These are phyloP conservation scores for Hyphopichia homilentoma DNA, from an alignment of 805 yeast species.

Conservation along the genomic window DNA sequence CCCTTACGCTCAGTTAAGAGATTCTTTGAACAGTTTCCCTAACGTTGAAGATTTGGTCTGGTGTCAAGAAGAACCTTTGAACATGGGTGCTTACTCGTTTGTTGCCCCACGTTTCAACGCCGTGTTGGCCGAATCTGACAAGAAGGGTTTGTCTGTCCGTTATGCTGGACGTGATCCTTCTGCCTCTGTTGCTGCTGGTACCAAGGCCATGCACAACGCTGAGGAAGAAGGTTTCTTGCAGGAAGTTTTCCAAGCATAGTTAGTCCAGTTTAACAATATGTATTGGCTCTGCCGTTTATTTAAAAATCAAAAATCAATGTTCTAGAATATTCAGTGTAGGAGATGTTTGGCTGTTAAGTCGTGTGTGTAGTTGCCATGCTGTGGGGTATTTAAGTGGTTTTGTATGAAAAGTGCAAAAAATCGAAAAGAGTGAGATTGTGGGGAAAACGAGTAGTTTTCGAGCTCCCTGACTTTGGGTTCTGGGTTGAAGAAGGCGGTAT, in stretches of 20 bases:
- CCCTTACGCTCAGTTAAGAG: slow-evolving; percentile 95
- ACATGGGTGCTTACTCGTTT: slow-evolving; percentile 87
- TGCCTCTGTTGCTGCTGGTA: slow-evolving; percentile 98
- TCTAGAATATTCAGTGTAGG: no score
- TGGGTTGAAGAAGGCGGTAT: no score
- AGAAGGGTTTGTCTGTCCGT: slow-evolving; percentile 54
- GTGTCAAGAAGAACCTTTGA: slow-evolving; percentile 99
- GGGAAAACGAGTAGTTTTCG: no score
- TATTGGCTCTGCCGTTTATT: no score
- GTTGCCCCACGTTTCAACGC: slow-evolving; percentile 82
- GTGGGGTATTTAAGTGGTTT: no score
- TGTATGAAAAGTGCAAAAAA: no score
- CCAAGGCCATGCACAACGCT: slow-evolving; percentile 78
- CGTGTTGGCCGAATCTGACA: slow-evolving; percentile 68
- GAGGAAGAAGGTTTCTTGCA: slow-evolving; percentile 86
- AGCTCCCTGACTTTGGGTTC: no score
- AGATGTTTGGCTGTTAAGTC: no score
- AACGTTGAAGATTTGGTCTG: slow-evolving; percentile 84
- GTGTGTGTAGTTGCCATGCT: no score
- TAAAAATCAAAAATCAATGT: no score
- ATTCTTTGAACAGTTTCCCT: slow-evolving; percentile 75
- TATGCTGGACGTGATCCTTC: slow-evolving; percentile 98
- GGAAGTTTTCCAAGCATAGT: slow-evolving; percentile 54
- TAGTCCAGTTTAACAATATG: neutral
- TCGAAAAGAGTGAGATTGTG: no score